Evolutionary conservation across 2,329 filamentous ascomycete genomes (phyloP), one percentile per base, ranked within the genome.

Genomic region (Pseudogymnoascus sp.): DNA sequence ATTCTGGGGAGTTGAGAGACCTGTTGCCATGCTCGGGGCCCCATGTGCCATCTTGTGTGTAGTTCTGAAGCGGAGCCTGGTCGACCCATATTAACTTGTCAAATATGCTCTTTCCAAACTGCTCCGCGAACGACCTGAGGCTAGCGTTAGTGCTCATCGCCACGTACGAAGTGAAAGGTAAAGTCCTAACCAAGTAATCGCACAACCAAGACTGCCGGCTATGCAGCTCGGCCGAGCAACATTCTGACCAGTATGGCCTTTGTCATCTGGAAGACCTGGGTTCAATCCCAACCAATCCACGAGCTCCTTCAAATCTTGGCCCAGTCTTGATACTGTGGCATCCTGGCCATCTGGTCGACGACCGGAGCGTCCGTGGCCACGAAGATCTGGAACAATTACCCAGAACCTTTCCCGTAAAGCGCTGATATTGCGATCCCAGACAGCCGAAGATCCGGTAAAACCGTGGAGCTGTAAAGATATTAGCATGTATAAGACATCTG

Each of bases 21-120:
- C 70, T 67, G 30, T 72, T 72, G 49, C 70, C 71, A 61, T 66
- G 69, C 0, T 62, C 60, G 2, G 64, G 61, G 14, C 68, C 67
- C 71, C 71, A 73, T 11, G 42, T 60, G 14, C 66, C 68, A 22
- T 68, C 65, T 5, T 67, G 63, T 5, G 67, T 65, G 14, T 41
- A 63, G 62, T 72, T 69, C 42, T 73, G 71, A 2, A 73, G 65
- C 0, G 71, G 71, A 2, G 68, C 67, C 62, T 73, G 71, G 62
- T 73, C 71, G 14, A 73, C 66, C 52, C 71, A 72, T 7, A 73
- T 64, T 49, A 67, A 66, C 60, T 71, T 67, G 3, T 67, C 65
- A 62, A 72, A 72, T 2, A 65, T 63, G 0, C 41, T 0, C 1
- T 70, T 69, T 35, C 67, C 67, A 60, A 72, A 72, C n/a, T 72